Evolutionary conservation across 169 alveolate genomes (phyloP).

Genomic region (Perkinsus marinus): DNA sequence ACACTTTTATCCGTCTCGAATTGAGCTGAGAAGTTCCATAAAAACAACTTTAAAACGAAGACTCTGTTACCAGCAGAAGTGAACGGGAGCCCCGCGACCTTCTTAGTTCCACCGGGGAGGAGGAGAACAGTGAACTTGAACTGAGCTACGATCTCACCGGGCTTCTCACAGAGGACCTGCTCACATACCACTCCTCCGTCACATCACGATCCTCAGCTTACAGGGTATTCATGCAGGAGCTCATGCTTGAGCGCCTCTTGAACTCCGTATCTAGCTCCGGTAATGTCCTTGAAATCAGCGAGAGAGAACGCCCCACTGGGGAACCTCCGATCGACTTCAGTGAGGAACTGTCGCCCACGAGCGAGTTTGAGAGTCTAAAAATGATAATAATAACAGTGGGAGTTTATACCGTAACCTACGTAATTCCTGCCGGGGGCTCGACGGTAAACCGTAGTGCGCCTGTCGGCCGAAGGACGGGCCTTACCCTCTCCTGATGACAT

Average conservation of each 20-base stretch:
- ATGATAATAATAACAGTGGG: neutral
- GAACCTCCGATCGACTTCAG: slow-evolving; percentile 68
- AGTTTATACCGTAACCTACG: neutral
- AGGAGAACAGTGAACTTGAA: slow-evolving; percentile 77
- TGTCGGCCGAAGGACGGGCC: slow-evolving; percentile 69
- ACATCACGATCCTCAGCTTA: slow-evolving; percentile 4
- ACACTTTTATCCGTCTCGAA: neutral
- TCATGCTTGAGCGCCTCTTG: slow-evolving; percentile 89
- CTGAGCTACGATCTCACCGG: slow-evolving; percentile 79
- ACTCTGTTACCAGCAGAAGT: neutral
- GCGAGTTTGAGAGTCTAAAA: slow-evolving; percentile 51
- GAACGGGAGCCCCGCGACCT: slow-evolving; percentile 38
- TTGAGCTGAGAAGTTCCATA: neutral
- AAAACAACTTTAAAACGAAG: neutral
- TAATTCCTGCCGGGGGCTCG: neutral
- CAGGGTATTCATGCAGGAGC: slow-evolving; percentile 80
- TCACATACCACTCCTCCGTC: neutral
- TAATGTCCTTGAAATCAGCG: slow-evolving; percentile 50
- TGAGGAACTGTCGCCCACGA: slow-evolving; percentile 79
- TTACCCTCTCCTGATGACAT: slow-evolving; percentile 85
- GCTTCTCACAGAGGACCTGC: slow-evolving; percentile 51
- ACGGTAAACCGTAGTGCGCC: slow-evolving; percentile 59
- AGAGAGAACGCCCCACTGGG: slow-evolving; percentile 67
- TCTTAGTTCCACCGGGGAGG: slow-evolving; percentile 66
- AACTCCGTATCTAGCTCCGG: slow-evolving; percentile 58